These are phyloP conservation scores for Trichomonas tenax DNA, from an alignment of 208 protist species.

Conservation along the genomic window DNA sequence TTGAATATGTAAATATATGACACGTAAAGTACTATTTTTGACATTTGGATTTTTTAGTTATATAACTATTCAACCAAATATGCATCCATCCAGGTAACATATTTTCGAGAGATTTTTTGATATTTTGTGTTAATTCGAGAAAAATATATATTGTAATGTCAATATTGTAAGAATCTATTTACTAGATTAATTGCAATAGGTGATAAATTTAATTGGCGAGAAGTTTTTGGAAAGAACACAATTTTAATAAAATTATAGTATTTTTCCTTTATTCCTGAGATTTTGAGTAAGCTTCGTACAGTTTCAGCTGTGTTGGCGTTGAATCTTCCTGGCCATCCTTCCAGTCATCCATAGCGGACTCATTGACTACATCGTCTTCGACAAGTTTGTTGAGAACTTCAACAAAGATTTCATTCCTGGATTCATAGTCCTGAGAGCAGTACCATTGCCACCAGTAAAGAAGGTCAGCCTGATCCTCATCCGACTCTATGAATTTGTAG, in stretches of 20 bases:
- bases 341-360: not conserved
- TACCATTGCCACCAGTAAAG: slow-evolving; percentile 12
- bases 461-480: not conserved
- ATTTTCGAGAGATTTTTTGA: too few species aligned
- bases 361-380: not conserved
- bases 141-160: too few species aligned
- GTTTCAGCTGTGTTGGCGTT: not conserved
- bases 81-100: too few species aligned
- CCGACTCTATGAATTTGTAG: not conserved
- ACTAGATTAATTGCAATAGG: too few species aligned
- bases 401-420: not conserved
- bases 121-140: too few species aligned
- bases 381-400: not conserved
- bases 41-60: too few species aligned
- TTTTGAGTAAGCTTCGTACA: not conserved
- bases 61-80: too few species aligned
- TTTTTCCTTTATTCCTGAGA: not conserved
- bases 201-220: too few species aligned
- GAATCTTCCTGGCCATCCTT: not conserved
- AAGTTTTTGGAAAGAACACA: too few species aligned
- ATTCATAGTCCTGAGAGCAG: not conserved
- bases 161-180: too few species aligned
- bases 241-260: not conserved
- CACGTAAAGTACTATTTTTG: too few species aligned
- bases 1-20: too few species aligned